A percentile compares a stretch with the other conserved stretches of the same genome.
Conservation (phyloP, 1,139 yeast genomes). For the Insectozyma bohioensis region DNA sequence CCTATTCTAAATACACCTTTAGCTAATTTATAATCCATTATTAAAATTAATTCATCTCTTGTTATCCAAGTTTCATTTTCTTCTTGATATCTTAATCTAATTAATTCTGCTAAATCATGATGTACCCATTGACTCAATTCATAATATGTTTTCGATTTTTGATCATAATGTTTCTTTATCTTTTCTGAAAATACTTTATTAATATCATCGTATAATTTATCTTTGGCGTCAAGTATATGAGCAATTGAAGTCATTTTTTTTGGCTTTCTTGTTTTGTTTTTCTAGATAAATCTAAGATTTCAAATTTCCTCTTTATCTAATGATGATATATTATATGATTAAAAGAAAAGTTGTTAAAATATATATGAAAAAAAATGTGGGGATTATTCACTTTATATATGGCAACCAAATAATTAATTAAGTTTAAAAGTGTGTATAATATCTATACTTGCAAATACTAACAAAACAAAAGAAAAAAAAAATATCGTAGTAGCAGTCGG, state of each 20-base stretch:
- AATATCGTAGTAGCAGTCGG: too few relatives aligned
- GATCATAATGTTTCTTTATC: constrained; percentile 17
- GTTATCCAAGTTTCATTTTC: constrained; percentile 25
- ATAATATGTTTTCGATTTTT: constrained; percentile 25
- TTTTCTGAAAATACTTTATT: constrained; percentile 17
- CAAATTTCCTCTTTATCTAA: too few relatives aligned
- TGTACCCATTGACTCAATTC: constrained; percentile 40
- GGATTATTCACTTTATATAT: constrained; percentile 24
- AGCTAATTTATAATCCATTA: constrained; percentile 53
- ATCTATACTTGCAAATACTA: too few relatives aligned
- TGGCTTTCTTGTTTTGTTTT: too few relatives aligned
- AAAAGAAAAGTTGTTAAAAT: too few relatives aligned
- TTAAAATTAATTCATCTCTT: constrained; percentile 35
- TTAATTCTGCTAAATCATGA: constrained; percentile 24
- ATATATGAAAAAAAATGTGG: too few relatives aligned
- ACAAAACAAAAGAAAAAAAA: too few relatives aligned
- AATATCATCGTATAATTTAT: constrained; percentile 11
- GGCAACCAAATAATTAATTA: constrained; percentile 35
- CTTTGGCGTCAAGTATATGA: too few relatives aligned
- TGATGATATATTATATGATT: too few relatives aligned
- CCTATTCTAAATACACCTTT: constrained; percentile 49
- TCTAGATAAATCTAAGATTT: too few relatives aligned
- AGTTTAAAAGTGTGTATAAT: too few relatives aligned
- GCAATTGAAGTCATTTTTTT: too few relatives aligned
- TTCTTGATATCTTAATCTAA: constrained; percentile 20